These are phyloP conservation scores for Streptanthus diversifolius DNA, from an alignment of 345 rosid species.

Conservation along the genomic window DNA sequence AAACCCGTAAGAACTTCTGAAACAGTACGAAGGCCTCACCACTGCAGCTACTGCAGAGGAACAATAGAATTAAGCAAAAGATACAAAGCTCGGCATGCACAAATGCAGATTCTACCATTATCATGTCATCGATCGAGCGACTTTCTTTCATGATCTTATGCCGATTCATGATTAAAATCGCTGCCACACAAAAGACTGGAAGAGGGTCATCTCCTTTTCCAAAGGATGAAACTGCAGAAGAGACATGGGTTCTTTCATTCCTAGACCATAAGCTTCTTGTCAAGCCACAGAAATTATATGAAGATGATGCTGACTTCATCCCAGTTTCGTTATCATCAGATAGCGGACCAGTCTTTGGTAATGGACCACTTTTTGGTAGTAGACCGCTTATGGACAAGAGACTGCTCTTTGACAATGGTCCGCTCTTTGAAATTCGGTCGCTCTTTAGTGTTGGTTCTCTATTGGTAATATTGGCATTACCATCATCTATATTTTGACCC, in stretches of 20 bases:
- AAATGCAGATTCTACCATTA: constrained; percentile 48
- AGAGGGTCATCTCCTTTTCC: constrained; percentile 52
- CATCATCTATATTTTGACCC: constrained; percentile 41
- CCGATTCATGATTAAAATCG: constrained; percentile 67
- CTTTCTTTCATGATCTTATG: constrained; percentile 68
- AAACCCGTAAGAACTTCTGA: background rate
- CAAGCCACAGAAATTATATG: constrained; percentile 62
- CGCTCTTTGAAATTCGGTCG: constrained; percentile 34
- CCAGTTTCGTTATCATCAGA: constrained; percentile 19
- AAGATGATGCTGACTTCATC: constrained; percentile 43
- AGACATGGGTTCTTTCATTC: constrained; percentile 42
- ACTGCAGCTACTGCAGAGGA: background rate
- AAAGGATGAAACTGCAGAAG: constrained; percentile 45
- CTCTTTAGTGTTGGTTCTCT: constrained; percentile 34
- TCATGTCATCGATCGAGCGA: constrained; percentile 69
- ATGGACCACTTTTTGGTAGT: constrained; percentile 36
- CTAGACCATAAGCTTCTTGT: constrained; percentile 53
- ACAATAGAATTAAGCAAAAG: background rate
- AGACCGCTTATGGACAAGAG: constrained; percentile 27
- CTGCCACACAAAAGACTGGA: constrained; percentile 76
- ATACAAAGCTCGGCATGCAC: background rate
- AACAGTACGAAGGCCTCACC: background rate
- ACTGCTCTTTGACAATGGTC: constrained; percentile 36
- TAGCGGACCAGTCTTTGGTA: constrained; percentile 35
- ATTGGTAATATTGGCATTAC: constrained; percentile 30